Base-by-base conservation (phyloP, 2,329 filamentous ascomycete genomes). In the Botryosphaeria dothidea region DNA sequence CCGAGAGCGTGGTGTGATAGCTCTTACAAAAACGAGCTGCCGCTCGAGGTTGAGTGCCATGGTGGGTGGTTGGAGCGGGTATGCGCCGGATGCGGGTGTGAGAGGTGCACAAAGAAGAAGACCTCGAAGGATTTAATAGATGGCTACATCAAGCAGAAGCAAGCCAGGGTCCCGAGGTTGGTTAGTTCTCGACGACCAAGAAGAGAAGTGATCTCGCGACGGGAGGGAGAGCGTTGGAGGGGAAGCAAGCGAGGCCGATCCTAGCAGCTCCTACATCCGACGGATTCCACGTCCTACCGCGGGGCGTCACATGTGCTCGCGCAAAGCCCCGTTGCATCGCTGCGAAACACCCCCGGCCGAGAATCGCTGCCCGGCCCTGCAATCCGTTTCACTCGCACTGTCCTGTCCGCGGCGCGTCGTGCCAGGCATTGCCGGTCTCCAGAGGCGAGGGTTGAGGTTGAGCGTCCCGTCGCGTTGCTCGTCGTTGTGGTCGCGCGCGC, bases 21-120 rank as follows among this genome's bases (percentile, higher is more conserved):
- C 71, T 79, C 90, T 78, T 86, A 95, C 92, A 80, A 93, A 93
- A 78, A 87, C 87, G 72, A 95, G 84, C 75, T 94, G 92, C 76
- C 88, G 90, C 81, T 95, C 92, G 61, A 95, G 85, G 73, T 93
- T 89, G 73, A 95, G 85, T 65, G 82, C 80, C 81, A 84, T 84
- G 69, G n/a, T 66, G 60, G 19, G 21, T 34, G 31, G 31, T 34
- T 6, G 31, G 13, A 11, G 31, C 19, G 31, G 51, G 36, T 25
- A 17, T 41, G 41, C n/a, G 45, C 63, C 52, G 56, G 43, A 64
- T 46, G 60, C 38, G 54, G 54, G 51, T 46, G 19, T 21, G 52
- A 45, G 48, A 19, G 36, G 43, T 58, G 65, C 49, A 64, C 61
- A 63, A 62, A 64, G 61, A 62, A 25, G 45, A n/a, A 25, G 41